phyloP scores from a whole-genome alignment of 805 yeast species.

The Wickerhamomyces rabaulensis region DNA sequence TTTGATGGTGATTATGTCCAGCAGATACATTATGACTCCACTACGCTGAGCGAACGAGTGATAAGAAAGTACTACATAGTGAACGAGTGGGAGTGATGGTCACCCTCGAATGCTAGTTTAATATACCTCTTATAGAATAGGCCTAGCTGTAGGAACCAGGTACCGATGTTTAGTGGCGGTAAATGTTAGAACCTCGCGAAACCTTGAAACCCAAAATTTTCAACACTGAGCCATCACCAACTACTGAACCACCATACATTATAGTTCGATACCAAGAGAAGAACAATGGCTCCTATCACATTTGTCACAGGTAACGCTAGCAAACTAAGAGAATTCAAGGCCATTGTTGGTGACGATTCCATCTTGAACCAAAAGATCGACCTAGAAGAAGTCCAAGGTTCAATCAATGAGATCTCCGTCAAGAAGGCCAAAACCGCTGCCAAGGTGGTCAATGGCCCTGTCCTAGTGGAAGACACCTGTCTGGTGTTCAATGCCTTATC shows the following conservation, averaged over 20 bases:
- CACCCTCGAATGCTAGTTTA: too few relatives aligned
- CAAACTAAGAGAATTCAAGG: constrained; percentile 79
- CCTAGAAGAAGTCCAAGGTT: constrained; percentile 87
- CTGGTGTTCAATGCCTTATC: constrained; percentile 76
- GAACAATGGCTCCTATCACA: constrained; percentile 35
- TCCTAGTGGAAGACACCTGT: constrained; percentile 92
- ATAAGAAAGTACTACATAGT: constrained; percentile 14
- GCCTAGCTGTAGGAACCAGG: too few relatives aligned
- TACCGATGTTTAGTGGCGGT: too few relatives aligned
- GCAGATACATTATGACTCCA: constrained; percentile 19
- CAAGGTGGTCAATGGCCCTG: constrained; percentile 61
- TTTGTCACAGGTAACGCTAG: constrained; percentile 88
- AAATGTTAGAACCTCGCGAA: too few relatives aligned
- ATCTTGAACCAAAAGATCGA: constrained; percentile 69
- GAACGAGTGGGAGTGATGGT: constrained; percentile 24
- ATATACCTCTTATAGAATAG: background rate
- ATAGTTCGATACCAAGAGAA: too few relatives aligned
- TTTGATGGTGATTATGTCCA: constrained; percentile 50
- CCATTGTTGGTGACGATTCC: constrained; percentile 50
- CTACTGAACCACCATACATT: too few relatives aligned
- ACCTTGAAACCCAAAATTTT: too few relatives aligned
- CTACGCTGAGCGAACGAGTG: constrained; percentile 17
- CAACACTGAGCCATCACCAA: too few relatives aligned
- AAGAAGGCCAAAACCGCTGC: constrained; percentile 80
- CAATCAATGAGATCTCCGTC: constrained; percentile 72